Conservation (phyloP, 495 filamentous ascomycete species). For the Lasiosphaeria miniovina region DNA sequence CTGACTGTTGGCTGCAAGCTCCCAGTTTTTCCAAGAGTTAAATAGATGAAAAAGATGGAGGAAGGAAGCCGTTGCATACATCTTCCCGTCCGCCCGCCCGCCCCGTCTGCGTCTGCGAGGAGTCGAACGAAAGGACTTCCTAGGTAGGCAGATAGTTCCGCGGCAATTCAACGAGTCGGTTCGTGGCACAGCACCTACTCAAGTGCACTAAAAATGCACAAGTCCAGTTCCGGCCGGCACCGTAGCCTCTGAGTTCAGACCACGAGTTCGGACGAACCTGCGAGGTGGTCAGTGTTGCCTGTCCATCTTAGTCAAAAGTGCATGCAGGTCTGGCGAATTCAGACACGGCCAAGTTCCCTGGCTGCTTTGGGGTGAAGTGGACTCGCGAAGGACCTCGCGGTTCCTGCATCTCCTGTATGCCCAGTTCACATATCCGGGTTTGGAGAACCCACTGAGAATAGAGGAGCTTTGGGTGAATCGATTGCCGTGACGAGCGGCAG, state of each 20-base stretch:
- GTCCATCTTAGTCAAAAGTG: slow-evolving; percentile 16
- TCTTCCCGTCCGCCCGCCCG: too few species aligned
- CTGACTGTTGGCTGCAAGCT: too few species aligned
- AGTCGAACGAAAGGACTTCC: slow-evolving; percentile 3
- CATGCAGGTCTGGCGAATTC: slow-evolving; percentile 13
- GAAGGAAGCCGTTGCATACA: too few species aligned
- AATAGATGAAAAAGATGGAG: too few species aligned
- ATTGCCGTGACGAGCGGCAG: slow-evolving; percentile 1
- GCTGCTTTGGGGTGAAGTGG: not conserved
- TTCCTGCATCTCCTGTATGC: not conserved
- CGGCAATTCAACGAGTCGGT: slow-evolving; percentile 7
- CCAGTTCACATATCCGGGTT: not conserved
- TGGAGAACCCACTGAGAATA: not conserved
- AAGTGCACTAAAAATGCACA: not conserved
- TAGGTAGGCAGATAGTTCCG: not conserved
- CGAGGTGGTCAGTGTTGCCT: slow-evolving; percentile 10
- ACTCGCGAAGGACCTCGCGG: slow-evolving; percentile 12
- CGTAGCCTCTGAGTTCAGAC: not conserved
- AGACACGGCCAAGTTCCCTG: slow-evolving; percentile 13
- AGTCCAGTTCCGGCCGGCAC: too few species aligned
- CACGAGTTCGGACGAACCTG: slow-evolving; percentile 7
- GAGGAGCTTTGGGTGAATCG: not conserved
- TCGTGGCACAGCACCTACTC: slow-evolving; percentile 14
- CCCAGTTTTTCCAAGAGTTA: too few species aligned
- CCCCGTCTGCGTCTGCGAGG: too few species aligned